A percentile compares a stretch with the other conserved stretches of the same genome.
These are phyloP conservation scores for Trichoderma sp. DNA, from an alignment of 2,329 filamentous ascomycete genomes.

Conservation along the genomic window DNA sequence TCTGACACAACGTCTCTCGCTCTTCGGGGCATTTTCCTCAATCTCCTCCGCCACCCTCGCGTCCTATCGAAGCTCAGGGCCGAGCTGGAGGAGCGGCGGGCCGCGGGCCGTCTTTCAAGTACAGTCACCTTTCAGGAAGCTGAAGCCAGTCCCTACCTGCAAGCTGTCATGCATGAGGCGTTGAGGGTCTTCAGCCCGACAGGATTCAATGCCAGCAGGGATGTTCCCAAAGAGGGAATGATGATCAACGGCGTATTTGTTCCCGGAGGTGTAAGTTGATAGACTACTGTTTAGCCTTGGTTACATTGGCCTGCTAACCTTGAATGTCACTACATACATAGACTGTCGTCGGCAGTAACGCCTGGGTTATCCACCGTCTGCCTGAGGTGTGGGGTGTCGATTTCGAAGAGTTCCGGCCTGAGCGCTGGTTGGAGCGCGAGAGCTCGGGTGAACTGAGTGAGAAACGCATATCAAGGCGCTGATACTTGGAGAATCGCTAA, in stretches of 20 bases:
- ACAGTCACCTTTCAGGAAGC: not conserved
- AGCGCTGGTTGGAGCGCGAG: not conserved
- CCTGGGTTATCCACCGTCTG: not conserved
- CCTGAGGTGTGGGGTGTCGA: not conserved
- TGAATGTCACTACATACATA: not conserved
- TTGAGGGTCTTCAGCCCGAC: not conserved
- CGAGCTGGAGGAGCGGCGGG: not conserved
- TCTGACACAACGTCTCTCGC: not conserved
- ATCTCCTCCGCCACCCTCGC: not conserved
- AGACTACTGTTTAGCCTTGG: not conserved
- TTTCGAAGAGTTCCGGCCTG: not conserved
- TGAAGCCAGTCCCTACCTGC: not conserved
- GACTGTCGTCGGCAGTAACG: not conserved
- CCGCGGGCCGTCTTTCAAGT: not conserved
- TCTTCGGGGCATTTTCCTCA: not conserved
- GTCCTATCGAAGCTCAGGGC: not conserved
- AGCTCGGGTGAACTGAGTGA: not conserved
- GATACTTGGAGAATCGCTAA: not conserved
- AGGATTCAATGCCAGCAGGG: not conserved
- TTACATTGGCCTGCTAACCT: not conserved
- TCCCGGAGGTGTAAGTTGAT: not conserved
- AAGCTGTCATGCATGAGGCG: not conserved
- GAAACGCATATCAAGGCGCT: not conserved
- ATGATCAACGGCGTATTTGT: not conserved
- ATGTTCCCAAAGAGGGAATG: not conserved